phyloP scores from a whole-genome alignment of 176 grass and related monocot genomes.

The Thalia dealbata region DNA sequence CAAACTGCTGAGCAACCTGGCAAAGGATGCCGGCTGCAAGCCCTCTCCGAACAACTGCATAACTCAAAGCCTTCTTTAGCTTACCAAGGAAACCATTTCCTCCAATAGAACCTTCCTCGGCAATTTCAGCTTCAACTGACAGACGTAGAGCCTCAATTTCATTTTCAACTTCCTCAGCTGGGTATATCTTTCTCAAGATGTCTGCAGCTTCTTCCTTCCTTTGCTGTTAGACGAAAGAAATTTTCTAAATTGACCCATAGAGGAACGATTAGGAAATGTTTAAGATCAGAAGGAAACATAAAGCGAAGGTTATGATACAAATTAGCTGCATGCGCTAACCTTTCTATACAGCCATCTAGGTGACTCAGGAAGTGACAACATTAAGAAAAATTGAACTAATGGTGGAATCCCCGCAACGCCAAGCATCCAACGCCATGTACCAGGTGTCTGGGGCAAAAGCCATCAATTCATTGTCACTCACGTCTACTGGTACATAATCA shows the following conservation, averaged over 20 bases:
- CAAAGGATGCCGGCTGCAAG: conserved; percentile 62
- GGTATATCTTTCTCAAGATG: conserved; percentile 87
- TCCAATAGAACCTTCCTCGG: conserved; percentile 63
- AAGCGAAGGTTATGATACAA: neutral
- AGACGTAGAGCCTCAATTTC: conserved; percentile 69
- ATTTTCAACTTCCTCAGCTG: conserved; percentile 59
- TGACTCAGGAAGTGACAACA: conserved; percentile 85
- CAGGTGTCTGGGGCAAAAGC: conserved; percentile 32
- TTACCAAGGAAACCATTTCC: conserved; percentile 40
- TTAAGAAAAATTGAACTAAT: conserved; percentile 68
- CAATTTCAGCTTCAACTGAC: conserved; percentile 68
- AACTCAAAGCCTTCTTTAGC: conserved; percentile 59
- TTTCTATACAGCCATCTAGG: conserved; percentile 91
- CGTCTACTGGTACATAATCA: neutral
- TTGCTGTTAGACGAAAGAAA: conserved; percentile 36
- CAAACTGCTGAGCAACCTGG: conserved; percentile 88
- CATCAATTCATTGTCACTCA: neutral
- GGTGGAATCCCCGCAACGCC: conserved; percentile 84
- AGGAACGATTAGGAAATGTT: neutral
- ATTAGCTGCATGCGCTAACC: conserved; percentile 25
- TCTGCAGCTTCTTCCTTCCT: conserved; percentile 68
- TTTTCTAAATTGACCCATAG: too few species aligned
- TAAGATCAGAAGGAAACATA: neutral
- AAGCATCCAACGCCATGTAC: conserved; percentile 99
- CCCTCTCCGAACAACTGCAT: conserved; percentile 54